Conservation (phyloP, 225 moss, liverwort and hornwort genomes). For the Bryum argenteum region DNA sequence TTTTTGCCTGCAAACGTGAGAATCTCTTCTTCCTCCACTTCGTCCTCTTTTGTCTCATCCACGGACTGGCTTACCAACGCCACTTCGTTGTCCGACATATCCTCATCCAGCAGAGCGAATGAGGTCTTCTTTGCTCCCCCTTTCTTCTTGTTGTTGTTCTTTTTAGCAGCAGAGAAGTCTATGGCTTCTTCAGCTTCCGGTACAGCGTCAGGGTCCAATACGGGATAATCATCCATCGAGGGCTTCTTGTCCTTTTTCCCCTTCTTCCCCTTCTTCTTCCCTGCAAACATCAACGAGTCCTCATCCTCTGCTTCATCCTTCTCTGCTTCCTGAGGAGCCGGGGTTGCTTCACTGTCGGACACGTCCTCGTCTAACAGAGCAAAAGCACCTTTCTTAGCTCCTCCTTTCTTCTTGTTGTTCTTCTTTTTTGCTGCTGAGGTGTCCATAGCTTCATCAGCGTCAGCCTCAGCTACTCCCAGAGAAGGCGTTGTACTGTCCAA, state of each 20-base stretch:
- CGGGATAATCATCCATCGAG: slow-evolving; percentile 40
- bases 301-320: slow-evolving; percentile 46
- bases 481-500: slow-evolving; percentile 52
- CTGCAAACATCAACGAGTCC: slow-evolving; percentile 58
- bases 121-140: slow-evolving; percentile 36
- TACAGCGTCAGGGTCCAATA: slow-evolving; percentile 33
- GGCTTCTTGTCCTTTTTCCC: slow-evolving; percentile 77
- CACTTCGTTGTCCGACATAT: slow-evolving; percentile 26
- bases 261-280: slow-evolving; percentile 91
- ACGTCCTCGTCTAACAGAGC: slow-evolving; percentile 49
- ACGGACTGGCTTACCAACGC: slow-evolving; percentile 35
- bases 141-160: slow-evolving; percentile 47
- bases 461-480: slow-evolving; percentile 28
- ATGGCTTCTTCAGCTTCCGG: slow-evolving; percentile 34
- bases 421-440: slow-evolving; percentile 32
- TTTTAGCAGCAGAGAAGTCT: slow-evolving; percentile 22
- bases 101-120: slow-evolving; percentile 31
- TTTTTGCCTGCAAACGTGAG: slow-evolving; percentile 53
- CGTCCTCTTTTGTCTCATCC: slow-evolving; percentile 39
- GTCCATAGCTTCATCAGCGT: slow-evolving; percentile 27
- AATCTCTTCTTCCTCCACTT: slow-evolving; percentile 37
- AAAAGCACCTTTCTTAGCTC: slow-evolving; percentile 36
- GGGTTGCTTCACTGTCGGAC: slow-evolving; percentile 35
- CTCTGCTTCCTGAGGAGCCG: slow-evolving; percentile 36
- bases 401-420: slow-evolving; percentile 46